Percentiles rank a stretch among this genome's conserved stretches.
Conservation (phyloP, 2,329 filamentous ascomycete genomes). For the Aspergillus sp. region DNA sequence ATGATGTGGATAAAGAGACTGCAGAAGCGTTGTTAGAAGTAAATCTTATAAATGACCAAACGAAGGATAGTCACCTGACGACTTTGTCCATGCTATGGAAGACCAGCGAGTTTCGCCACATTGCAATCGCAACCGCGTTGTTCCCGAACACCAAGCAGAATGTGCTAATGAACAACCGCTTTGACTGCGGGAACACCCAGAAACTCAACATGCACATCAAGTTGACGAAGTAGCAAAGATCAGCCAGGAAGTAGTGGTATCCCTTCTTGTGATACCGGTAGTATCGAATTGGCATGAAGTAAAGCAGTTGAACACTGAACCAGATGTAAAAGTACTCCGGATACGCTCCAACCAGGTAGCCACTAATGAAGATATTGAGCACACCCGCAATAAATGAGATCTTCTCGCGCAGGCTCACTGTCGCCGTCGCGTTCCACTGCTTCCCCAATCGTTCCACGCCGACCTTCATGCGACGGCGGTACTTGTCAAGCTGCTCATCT, state of each 20-base stretch:
- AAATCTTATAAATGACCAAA: not conserved
- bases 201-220: constrained; percentile 72
- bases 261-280: constrained; percentile 86
- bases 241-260: constrained; percentile 94
- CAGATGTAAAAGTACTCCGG: constrained; percentile 85
- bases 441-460: constrained; percentile 81
- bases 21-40: not conserved
- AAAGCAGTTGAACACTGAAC: constrained; percentile 81
- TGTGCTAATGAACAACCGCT: constrained; percentile 82
- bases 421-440: constrained; percentile 83
- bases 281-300: constrained; percentile 95
- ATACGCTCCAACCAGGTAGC: constrained; percentile 80
- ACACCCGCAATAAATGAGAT: constrained; percentile 92
- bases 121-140: constrained; percentile 93
- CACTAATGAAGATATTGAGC: constrained; percentile 94
- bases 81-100: constrained; percentile 99
- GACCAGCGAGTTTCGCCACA: constrained; percentile 98
- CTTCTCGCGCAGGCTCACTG: constrained; percentile 86
- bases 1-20: constrained; percentile 99
- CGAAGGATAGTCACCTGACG: constrained; percentile 56
- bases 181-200: constrained; percentile 85
- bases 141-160: constrained; percentile 94
- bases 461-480: constrained; percentile 76
- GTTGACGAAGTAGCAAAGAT: constrained; percentile 98
- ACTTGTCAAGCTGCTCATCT: constrained; percentile 88